Percentiles rank a stretch among this genome's conserved stretches.
Conservation (phyloP, 1,284 basidiomycete genomes). For the Trametes hirsuta region DNA sequence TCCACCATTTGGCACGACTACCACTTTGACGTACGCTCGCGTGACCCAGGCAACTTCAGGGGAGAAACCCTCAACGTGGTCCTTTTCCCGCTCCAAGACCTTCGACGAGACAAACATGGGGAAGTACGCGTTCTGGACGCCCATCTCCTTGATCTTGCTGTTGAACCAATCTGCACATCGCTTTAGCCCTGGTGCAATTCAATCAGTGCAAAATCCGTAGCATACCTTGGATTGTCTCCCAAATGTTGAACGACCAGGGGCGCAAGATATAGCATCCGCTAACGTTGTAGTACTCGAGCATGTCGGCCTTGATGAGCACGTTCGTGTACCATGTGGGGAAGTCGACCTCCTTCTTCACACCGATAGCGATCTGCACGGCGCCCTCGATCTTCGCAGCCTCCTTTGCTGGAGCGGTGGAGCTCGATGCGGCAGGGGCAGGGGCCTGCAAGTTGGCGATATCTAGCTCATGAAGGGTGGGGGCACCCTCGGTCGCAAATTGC, state of each 20-base stretch:
- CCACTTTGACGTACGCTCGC: slow-evolving; percentile 68
- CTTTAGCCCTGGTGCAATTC: background rate
- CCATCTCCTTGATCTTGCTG: slow-evolving; percentile 88
- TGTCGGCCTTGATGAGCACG: slow-evolving; percentile 97
- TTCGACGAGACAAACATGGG: slow-evolving; percentile 97
- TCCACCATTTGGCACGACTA: too few relatives aligned
- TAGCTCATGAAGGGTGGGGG: slow-evolving; percentile 64
- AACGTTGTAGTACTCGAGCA: slow-evolving; percentile 99
- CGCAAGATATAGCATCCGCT: slow-evolving; percentile 99
- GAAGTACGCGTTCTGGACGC: slow-evolving; percentile 98
- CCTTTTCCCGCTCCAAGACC: slow-evolving; percentile 95
- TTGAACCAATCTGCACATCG: slow-evolving; percentile 83
- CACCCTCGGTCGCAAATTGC: slow-evolving; percentile 65
- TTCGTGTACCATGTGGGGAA: slow-evolving; percentile 95
- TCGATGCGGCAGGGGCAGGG: slow-evolving; percentile 43
- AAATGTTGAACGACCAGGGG: slow-evolving; percentile 96
- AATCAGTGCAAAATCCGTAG: background rate
- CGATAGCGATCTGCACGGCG: slow-evolving; percentile 89
- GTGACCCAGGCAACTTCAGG: slow-evolving; percentile 99
- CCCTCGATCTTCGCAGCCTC: slow-evolving; percentile 85
- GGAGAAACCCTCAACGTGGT: slow-evolving; percentile 99
- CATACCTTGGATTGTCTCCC: slow-evolving; percentile 93
- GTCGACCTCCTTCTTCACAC: slow-evolving; percentile 94
- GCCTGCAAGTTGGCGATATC: slow-evolving; percentile 73
- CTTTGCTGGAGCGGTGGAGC: slow-evolving; percentile 47